A percentile compares a stretch with the other conserved stretches of the same genome.
Evolutionary conservation across 1,284 basidiomycete genomes (phyloP).

Genomic region (Pseudozyma thailandica): DNA sequence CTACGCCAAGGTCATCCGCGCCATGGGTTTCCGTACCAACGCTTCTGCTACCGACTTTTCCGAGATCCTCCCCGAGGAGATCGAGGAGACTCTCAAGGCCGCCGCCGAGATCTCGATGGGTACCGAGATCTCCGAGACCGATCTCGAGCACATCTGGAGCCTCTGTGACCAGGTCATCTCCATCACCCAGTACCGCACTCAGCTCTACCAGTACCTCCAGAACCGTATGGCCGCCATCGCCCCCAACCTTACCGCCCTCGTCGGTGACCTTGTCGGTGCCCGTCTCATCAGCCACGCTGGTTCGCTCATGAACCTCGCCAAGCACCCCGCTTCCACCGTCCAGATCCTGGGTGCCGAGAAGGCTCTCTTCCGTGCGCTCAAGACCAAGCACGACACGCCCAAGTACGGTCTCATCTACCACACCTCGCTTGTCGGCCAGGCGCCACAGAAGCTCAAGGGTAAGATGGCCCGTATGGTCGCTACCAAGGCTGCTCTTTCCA

Average conservation of each 20-base stretch:
- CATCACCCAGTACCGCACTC: slow-evolving; percentile 90
- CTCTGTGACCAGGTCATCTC: slow-evolving; percentile 97
- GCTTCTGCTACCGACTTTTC: slow-evolving; percentile 86
- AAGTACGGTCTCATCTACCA: slow-evolving; percentile 99
- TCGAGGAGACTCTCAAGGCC: slow-evolving; percentile 88
- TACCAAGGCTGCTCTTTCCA: slow-evolving; percentile 88
- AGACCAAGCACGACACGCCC: slow-evolving; percentile 98
- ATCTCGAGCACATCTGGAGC: slow-evolving; percentile 92
- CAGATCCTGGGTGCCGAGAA: slow-evolving; percentile 99
- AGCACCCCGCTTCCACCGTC: slow-evolving; percentile 96
- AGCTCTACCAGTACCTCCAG: slow-evolving; percentile 91
- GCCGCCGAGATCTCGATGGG: slow-evolving; percentile 96
- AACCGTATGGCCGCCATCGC: slow-evolving; percentile 98
- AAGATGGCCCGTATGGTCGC: slow-evolving; percentile 99
- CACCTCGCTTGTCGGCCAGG: slow-evolving; percentile 87
- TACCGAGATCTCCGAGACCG: slow-evolving; percentile 95
- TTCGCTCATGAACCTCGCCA: slow-evolving; percentile 89
- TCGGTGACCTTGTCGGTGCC: slow-evolving; percentile 96
- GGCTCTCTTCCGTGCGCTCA: slow-evolving; percentile 95
- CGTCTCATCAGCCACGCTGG: slow-evolving; percentile 96
- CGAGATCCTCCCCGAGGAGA: slow-evolving; percentile 83
- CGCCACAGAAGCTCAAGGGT: slow-evolving; percentile 96
- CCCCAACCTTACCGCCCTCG: slow-evolving; percentile 92
- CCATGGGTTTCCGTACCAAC: slow-evolving; percentile 78
- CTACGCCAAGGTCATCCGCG: slow-evolving; percentile 78